phyloP scores from a whole-genome alignment of 495 filamentous ascomycete genomes.

The Talaromyces wortmannii region DNA sequence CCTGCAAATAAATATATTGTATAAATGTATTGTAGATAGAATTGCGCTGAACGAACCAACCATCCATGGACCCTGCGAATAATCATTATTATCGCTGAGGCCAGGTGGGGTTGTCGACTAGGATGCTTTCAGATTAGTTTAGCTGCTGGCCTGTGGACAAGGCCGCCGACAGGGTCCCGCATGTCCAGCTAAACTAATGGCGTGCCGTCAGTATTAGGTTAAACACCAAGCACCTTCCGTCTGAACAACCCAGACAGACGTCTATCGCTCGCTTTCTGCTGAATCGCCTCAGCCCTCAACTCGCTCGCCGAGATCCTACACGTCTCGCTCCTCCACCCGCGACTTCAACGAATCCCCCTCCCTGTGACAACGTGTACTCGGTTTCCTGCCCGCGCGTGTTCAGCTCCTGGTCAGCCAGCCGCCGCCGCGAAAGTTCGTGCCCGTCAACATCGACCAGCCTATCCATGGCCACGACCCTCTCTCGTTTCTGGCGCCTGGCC shows the following conservation, averaged over 20 bases:
- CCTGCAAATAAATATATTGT: too few species aligned
- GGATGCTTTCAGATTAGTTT: not conserved
- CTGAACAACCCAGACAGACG: not conserved
- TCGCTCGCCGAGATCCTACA: too few species aligned
- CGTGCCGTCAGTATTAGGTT: not conserved
- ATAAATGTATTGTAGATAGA: not conserved
- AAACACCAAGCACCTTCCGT: not conserved
- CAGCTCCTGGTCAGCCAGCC: not conserved
- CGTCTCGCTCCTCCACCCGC: too few species aligned
- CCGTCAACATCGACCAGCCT: not conserved
- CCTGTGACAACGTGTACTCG: not conserved
- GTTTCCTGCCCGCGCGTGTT: not conserved
- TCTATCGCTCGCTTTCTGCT: not conserved
- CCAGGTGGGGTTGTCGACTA: too few species aligned
- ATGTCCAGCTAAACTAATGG: not conserved
- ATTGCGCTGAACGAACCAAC: too few species aligned
- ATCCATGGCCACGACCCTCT: slow-evolving; percentile 2
- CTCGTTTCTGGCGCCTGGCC: slow-evolving; percentile 1
- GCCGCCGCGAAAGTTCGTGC: not conserved
- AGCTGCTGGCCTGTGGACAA: not conserved
- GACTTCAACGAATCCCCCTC: too few species aligned
- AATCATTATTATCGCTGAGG: too few species aligned
- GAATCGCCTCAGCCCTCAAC: not conserved
- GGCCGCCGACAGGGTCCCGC: not conserved
- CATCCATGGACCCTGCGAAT: too few species aligned